These are phyloP conservation scores for Rhizomucor miehei DNA, from an alignment of 371 early-diverging fungal genomes.

Conservation along the genomic window DNA sequence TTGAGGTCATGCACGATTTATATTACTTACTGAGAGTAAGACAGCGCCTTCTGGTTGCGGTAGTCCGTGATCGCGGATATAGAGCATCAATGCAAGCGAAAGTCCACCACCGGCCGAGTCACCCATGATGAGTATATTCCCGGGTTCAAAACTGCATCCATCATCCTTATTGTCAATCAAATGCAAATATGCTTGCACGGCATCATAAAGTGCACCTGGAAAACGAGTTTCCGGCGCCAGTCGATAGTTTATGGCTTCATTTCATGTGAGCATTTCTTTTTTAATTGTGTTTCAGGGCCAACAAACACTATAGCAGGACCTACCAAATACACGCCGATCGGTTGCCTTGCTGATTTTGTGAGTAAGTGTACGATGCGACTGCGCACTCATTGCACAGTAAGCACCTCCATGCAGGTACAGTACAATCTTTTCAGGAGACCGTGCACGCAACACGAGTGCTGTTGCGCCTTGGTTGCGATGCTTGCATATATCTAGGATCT, in stretches of 20 bases:
- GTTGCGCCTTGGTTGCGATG: not conserved
- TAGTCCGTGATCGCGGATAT: constrained; percentile 49
- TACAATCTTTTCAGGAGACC: constrained; percentile 46
- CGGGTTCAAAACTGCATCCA: constrained; percentile 38
- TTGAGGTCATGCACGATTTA: not conserved
- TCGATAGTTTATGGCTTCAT: constrained; percentile 69
- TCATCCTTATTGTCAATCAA: constrained; percentile 51
- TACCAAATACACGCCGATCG: constrained; percentile 49
- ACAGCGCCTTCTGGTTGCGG: constrained; percentile 43
- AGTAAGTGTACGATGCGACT: constrained; percentile 56
- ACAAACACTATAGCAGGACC: constrained; percentile 1
- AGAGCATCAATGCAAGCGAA: constrained; percentile 45
- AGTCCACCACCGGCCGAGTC: constrained; percentile 78
- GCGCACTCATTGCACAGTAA: constrained; percentile 59
- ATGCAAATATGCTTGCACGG: constrained; percentile 63
- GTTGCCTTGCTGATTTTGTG: constrained; percentile 52
- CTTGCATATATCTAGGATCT: not conserved
- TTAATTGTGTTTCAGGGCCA: not conserved
- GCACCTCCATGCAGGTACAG: constrained; percentile 70
- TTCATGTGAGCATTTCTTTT: constrained; percentile 1
- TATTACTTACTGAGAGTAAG: constrained; percentile 26
- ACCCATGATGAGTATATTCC: constrained; percentile 72
- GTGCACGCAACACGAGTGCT: constrained; percentile 9
- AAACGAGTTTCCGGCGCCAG: constrained; percentile 77
- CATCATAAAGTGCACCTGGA: constrained; percentile 80